Conservation (phyloP, 352 stramenopile genomes). For the Phytophthora idaei region DNA sequence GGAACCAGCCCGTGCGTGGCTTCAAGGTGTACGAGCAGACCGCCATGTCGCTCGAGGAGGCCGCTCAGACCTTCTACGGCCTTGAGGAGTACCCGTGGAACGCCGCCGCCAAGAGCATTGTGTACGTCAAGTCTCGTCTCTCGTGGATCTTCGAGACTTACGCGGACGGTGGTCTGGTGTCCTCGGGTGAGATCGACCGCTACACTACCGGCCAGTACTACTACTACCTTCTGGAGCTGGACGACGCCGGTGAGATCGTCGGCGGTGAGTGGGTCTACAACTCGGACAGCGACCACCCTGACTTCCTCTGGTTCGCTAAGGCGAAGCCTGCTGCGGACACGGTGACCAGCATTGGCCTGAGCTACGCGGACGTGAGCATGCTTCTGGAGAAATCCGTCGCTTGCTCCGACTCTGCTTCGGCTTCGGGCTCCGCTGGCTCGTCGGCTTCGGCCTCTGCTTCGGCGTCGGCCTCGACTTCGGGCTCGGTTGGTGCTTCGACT, state of each 20-base stretch:
- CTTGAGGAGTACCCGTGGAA: conserved; percentile 62
- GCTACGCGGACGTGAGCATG: conserved; percentile 36
- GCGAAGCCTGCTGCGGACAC: conserved; percentile 28
- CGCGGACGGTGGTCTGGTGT: conserved; percentile 43
- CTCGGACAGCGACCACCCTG: conserved; percentile 40
- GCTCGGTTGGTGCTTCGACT: not conserved
- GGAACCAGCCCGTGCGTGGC: conserved; percentile 63
- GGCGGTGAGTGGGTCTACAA: conserved; percentile 51
- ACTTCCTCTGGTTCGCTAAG: conserved; percentile 50
- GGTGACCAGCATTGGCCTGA: conserved; percentile 29
- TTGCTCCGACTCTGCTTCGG: conserved; percentile 21
- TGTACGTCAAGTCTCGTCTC: conserved; percentile 50
- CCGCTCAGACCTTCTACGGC: conserved; percentile 43
- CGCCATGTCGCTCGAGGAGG: conserved; percentile 37
- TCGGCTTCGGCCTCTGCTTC: conserved; percentile 13
- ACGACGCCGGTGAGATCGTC: conserved; percentile 39
- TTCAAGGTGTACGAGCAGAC: conserved; percentile 53
- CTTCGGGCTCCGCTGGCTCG: conserved; percentile 20
- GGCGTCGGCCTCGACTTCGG: conserved; percentile 4
- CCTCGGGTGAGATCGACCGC: conserved; percentile 19
- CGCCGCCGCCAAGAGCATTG: conserved; percentile 39
- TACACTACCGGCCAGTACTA: conserved; percentile 39
- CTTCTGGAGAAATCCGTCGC: conserved; percentile 30
- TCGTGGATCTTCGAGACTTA: conserved; percentile 52
- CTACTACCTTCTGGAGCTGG: conserved; percentile 53